Evolutionary conservation across 768 basidiomycete genomes (phyloP).

Genomic region (Suillus weaverae): DNA sequence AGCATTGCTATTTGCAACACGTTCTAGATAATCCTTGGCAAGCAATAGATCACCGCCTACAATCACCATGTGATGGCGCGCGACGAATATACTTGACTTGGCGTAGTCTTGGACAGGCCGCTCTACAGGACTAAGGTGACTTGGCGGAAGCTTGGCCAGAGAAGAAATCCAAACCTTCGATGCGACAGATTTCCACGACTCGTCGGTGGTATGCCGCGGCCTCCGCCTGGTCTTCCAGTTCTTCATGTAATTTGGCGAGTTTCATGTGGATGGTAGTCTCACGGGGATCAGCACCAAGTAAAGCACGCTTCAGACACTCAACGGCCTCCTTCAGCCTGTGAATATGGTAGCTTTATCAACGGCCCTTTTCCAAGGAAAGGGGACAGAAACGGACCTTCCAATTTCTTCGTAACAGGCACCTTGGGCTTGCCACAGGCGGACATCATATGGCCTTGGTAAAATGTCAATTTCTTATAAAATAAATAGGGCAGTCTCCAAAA

Average conservation of each 20-base stretch:
- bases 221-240: conserved; percentile 63
- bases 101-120: conserved; percentile 78
- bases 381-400: conserved; percentile 55
- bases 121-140: conserved; percentile 40
- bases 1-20: conserved; percentile 74
- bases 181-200: conserved; percentile 63
- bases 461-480: conserved; percentile 2
- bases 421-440: conserved; percentile 94
- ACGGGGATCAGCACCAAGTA: conserved; percentile 76
- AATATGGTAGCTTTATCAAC: conserved; percentile 10
- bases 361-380: background rate
- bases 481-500: conserved; percentile 3
- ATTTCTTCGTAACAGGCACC: conserved; percentile 94
- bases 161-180: conserved; percentile 43
- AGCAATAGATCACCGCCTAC: conserved; percentile 65
- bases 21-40: conserved; percentile 72
- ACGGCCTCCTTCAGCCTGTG: conserved; percentile 83
- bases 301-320: conserved; percentile 87
- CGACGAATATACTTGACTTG: conserved; percentile 82
- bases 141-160: background rate
- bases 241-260: conserved; percentile 69
- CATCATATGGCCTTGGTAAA: conserved; percentile 80
- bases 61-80: conserved; percentile 69
- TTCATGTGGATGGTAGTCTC: conserved; percentile 74
- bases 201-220: conserved; percentile 81